Evolutionary conservation across 2,329 filamentous ascomycete species (phyloP).

Genomic region (Colletotrichum shisoi): DNA sequence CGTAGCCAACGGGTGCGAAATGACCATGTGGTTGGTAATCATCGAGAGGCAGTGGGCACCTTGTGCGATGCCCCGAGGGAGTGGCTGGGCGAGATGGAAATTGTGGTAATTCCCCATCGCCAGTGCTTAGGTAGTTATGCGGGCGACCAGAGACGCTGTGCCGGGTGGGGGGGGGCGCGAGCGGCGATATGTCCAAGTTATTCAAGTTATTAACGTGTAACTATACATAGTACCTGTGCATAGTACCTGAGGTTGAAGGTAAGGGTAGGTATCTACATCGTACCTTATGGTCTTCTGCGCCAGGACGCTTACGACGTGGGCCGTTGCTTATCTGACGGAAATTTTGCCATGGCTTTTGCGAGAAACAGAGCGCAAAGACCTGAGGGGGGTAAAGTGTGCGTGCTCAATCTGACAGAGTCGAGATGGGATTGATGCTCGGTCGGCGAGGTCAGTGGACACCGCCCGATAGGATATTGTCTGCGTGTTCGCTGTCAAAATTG

Average conservation of each 20-base stretch:
- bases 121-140: too few relatives aligned
- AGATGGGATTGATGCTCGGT: constrained; percentile 19
- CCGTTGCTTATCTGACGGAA: constrained; percentile 16
- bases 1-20: not conserved
- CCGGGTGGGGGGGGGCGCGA: not conserved
- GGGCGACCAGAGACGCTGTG: not conserved
- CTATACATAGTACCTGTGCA: too few relatives aligned
- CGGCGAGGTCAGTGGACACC: constrained; percentile 19
- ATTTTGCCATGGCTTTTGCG: not conserved
- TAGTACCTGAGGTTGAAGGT: not conserved
- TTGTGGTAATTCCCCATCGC: not conserved
- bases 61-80: not conserved
- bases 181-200: not conserved
- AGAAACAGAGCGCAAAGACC: constrained; percentile 19
- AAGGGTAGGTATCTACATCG: not conserved
- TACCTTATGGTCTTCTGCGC: constrained; percentile 1
- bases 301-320: not conserved
- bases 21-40: not conserved
- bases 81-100: not conserved
- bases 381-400: not conserved
- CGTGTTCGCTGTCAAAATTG: constrained; percentile 13
- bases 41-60: too few relatives aligned
- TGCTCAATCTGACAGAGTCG: constrained; percentile 9
- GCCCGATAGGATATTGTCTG: constrained; percentile 12
- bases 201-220: not conserved